phyloP scores from a whole-genome alignment of 176 grass and related monocot genomes.

The maize (Zea mays) region DNA sequence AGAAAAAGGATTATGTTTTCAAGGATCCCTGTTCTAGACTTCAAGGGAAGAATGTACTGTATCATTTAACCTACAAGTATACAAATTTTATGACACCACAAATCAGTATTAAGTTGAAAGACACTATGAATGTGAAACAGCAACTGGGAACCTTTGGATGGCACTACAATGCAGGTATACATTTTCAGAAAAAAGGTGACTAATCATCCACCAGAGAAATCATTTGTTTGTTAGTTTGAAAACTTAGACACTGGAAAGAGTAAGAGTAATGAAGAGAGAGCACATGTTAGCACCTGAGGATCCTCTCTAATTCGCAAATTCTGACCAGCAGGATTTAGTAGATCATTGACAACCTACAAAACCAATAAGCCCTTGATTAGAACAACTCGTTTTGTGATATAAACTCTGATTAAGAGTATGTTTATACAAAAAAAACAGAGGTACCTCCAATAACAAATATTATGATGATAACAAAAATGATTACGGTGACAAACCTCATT shows the following conservation, averaged over 20 bases:
- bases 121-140: conserved; percentile 4
- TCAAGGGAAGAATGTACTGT: background rate
- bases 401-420: background rate
- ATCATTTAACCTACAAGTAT: conserved; percentile 12
- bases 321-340: conserved; percentile 96
- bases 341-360: conserved; percentile 93
- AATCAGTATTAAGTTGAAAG: conserved; percentile 17
- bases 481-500: conserved; percentile 71
- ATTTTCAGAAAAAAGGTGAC: background rate
- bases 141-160: conserved; percentile 2
- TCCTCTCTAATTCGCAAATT: conserved; percentile 97
- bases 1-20: conserved; percentile 11
- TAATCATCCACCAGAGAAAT: conserved; percentile 29
- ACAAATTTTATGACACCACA: background rate
- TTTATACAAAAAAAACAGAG: conserved; percentile 11
- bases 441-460: conserved; percentile 19
- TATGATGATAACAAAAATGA: conserved; percentile 31
- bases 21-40: conserved; percentile 2
- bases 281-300: conserved; percentile 65
- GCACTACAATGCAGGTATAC: background rate
- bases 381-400: conserved; percentile 23
- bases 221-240: conserved; percentile 31
- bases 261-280: conserved; percentile 31
- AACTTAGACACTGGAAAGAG: conserved; percentile 18
- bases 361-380: conserved; percentile 32